Base-by-base conservation (phyloP, 208 protist genomes). In the Wallacemonas rigidus region DNA sequence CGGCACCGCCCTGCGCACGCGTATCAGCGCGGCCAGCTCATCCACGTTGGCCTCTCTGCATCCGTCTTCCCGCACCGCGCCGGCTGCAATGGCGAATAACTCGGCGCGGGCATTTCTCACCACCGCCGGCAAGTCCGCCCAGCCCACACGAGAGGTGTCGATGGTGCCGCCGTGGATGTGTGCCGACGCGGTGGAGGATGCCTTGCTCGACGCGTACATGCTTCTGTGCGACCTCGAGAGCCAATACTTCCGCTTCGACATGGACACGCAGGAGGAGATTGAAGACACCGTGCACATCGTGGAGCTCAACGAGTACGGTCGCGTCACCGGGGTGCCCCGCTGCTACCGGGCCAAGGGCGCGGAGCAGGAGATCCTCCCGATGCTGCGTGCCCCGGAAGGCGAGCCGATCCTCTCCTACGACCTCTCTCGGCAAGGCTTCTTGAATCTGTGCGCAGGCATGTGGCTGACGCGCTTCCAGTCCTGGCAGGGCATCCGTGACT, bases 201-300 rank as follows among this genome's bases (percentile, higher is more conserved):
- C 39, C 14, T 17, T 65, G 60, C 51, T 71, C 4, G 48, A 71
- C 14, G 53, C 67, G 17, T 71, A 54, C 51, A 71, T 71, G 67
- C 67, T 61, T 48, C 53, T 58, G 26, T 7, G 47, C 17, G 67
- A 71, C 53, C 53, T 75, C 9, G 71, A 75, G 71, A 51, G 62
- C 40, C 57, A 65, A 26, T 82, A 79, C 72, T 77, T 82, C 39
- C 75, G 79, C 61, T 45, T 87, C 38, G 78, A 82, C 71, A 78
- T 76, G 51, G 77, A 79, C 65, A 87, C 75, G 1, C 57, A 67
- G 1, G 79, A 87, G 53, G 74, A 79, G 67, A 82, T 83, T 58
- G 79, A 83, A 60, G 78, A 84, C 67, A 2, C 74, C 12, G 58
- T 83, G 47, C 72, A 87, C 71, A 72, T 81, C 12, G 76, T 88